Evolutionary conservation across 2,329 filamentous ascomycete species (phyloP), one percentile per base, ranked within the genome.

Genomic region (Byssothecium circinans): DNA sequence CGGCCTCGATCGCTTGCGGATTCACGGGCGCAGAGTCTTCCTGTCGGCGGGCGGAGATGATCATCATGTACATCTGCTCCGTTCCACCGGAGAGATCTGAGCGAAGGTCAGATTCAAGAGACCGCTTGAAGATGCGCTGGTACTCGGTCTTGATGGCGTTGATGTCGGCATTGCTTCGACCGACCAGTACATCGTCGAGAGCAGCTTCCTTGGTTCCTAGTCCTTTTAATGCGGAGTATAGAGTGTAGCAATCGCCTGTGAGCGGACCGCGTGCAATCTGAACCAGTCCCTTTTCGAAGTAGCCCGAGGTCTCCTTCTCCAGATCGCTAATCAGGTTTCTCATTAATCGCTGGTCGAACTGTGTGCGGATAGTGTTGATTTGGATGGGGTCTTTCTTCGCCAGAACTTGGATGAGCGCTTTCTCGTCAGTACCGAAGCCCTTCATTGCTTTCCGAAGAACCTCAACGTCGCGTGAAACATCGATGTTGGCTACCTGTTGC

Each of bases 381-480:
- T 95, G 88, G 4, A 91, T 75, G 1, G 91, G 87, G 54, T 95
- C 89, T 53, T 91, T 86, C 57, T 79, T 81, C 2, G 86, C 75
- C 8, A 97, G 75, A 2, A 86, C 75, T 2, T 77, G 75, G 54
- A 95, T 91, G 14, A 97, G 75, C 0, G 81, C 71, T 61, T 84
- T 86, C 69, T 96, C 91, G 62, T 97, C 84, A 0, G 91, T 96
- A 27, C 91, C 92, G 53, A 96, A 89, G 0, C 91, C 91, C 71
- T 95, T 96, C 90, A 96, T 96, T 2, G 92, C 89, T 58, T 81
- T 81, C 43, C 89, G 83, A 18, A 95, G 76, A 3, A 78, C 81
- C 47, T 90, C 82, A 0, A 89, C 87, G 58, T 94, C 85, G 11
- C 77, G 74, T 2, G 75, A 78, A 39, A 83, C 86, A 54, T 95